Evolutionary conservation across 148 eudicot genomes (phyloP), one percentile per base, ranked within the genome.

Genomic region (Rhododendron simsii): DNA sequence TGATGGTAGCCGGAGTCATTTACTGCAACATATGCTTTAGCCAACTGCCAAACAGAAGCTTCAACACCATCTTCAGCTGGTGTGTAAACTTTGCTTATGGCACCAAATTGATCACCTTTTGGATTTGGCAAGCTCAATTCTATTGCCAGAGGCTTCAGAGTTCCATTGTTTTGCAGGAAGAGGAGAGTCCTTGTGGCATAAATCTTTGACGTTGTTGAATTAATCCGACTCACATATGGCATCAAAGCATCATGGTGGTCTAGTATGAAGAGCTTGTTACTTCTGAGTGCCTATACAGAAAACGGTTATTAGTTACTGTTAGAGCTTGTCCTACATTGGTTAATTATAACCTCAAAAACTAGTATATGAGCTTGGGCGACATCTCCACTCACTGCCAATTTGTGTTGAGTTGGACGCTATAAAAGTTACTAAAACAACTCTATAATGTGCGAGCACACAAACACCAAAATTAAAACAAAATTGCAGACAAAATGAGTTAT

Each of bases 21-120:
- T 20, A 84, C 90, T 23, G 80, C 80, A 26, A 76, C 91, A 88
- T 88, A 86, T 12, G 90, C 88, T 65, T 90, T 90, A 15, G 91
- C 91, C 85, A 90, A 71, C 57, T 86, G 86, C 92, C 90, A 90
- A 33, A 90, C 35, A 15, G 88, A 86, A 47, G 87, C 88, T 75
- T 81, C 88, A 80, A 83, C 69, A 6, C 89, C 89, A 26, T 82
- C 26, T 63, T 82, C 85, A 44, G 88, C 81, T 37, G 88, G 85
- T 12, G 88, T 86, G 88, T 81, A 86, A 21, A 86, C 88, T 82
- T 81, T 57, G 80, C 81, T 81, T 13, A 44, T 44, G 26, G 81
- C 85, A 9, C 88, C 85, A 86, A 30, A 30, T 30, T 30, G 30
- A 30, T 86, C 88, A 73, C 88, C 88, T 12, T 53, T 5, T 23